Evolutionary conservation across 2,329 filamentous ascomycete species (phyloP).

Genomic region (Aureobasidium uvarum): DNA sequence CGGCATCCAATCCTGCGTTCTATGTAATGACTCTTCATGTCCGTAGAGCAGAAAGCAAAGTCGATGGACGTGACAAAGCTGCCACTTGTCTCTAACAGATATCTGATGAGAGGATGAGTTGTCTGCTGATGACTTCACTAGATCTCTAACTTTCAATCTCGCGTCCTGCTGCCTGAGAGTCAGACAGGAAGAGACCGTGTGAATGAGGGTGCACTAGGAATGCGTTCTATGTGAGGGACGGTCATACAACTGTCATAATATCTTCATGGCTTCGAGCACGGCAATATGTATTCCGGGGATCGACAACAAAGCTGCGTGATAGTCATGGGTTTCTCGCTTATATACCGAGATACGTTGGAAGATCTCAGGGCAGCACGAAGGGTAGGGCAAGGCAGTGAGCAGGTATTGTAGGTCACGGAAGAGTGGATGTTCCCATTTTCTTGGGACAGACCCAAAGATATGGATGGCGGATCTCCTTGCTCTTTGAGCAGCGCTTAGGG

Average conservation of each 20-base stretch:
- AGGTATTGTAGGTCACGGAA: neutral
- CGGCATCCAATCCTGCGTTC: too few species aligned
- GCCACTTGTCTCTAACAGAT: too few species aligned
- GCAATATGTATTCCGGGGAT: neutral
- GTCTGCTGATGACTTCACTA: neutral
- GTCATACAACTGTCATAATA: neutral
- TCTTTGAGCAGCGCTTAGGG: neutral
- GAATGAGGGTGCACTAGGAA: neutral
- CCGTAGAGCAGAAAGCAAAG: too few species aligned
- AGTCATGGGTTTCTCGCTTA: neutral
- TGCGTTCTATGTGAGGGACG: neutral
- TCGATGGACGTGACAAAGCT: too few species aligned
- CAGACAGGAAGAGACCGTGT: neutral
- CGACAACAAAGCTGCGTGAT: neutral
- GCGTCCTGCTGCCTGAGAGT: neutral
- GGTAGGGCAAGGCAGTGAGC: neutral
- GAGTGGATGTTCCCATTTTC: neutral
- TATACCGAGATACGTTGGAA: neutral
- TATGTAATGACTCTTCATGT: too few species aligned
- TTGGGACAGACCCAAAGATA: neutral
- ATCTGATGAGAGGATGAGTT: neutral
- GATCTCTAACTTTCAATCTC: too few species aligned
- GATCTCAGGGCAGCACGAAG: neutral
- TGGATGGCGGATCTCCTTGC: neutral
- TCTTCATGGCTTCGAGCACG: neutral